Percentiles rank a stretch among this genome's conserved stretches.
Conservation (phyloP, 164 flowering plant species). For the Litsea cubeba region DNA sequence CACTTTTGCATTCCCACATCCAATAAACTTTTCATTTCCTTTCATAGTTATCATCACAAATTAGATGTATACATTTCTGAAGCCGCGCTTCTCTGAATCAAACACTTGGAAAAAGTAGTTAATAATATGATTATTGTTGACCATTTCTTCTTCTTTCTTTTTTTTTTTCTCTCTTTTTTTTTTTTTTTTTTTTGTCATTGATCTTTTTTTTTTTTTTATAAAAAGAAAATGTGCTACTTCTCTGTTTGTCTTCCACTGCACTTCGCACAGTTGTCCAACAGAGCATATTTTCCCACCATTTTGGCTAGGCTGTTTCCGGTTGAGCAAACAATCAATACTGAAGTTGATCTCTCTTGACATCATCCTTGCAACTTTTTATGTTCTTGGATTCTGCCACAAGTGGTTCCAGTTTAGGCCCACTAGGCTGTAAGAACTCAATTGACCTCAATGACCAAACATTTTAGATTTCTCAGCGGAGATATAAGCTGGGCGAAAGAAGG, state of each 20-base stretch:
- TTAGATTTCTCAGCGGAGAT: constrained; percentile 51
- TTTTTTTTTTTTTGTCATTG: not conserved
- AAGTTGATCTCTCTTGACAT: constrained; percentile 12
- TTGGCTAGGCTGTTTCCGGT: constrained; percentile 47
- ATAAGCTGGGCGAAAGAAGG: constrained; percentile 85
- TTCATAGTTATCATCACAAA: constrained; percentile 13
- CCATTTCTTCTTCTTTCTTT: constrained; percentile 3
- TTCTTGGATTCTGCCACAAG: constrained; percentile 11
- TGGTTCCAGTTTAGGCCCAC: not conserved
- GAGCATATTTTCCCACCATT: constrained; percentile 14
- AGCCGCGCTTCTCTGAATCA: constrained; percentile 19
- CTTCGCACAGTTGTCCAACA: constrained; percentile 30
- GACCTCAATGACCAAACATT: constrained; percentile 39
- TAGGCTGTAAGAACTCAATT: constrained; percentile 19
- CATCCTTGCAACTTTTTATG: constrained; percentile 3
- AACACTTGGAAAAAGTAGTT: constrained; percentile 8
- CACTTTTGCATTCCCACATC: constrained; percentile 8
- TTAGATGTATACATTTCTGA: constrained; percentile 27
- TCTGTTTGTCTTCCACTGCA: constrained; percentile 28
- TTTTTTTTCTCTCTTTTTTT: not conserved
- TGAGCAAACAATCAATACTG: constrained; percentile 61
- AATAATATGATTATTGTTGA: constrained; percentile 2
- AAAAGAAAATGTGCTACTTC: not conserved
- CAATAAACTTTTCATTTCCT: not conserved
- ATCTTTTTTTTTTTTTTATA: too few relatives aligned